phyloP scores from a whole-genome alignment of 225 moss, liverwort and hornwort genomes.

The Marchantia polymorpha region DNA sequence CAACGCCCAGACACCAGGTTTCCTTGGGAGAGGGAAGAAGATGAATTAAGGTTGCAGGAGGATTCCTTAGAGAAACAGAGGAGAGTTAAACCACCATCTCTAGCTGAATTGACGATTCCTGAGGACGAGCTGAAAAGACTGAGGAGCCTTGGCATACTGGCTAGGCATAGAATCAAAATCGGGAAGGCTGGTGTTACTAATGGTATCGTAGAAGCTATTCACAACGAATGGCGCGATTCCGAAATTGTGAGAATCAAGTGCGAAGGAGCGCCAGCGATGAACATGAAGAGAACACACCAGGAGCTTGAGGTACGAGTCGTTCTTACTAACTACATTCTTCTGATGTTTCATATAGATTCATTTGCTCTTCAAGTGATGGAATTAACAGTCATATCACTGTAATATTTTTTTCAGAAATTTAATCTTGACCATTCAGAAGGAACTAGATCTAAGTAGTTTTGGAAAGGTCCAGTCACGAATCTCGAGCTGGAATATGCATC shows the following conservation, averaged over 20 bases:
- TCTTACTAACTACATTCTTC: neutral
- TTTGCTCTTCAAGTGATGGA: too few relatives aligned
- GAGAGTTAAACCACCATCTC: slow-evolving; percentile 75
- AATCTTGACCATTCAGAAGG: too few relatives aligned
- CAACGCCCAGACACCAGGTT: slow-evolving; percentile 49
- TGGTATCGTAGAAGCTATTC: slow-evolving; percentile 78
- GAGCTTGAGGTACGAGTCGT: slow-evolving; percentile 65
- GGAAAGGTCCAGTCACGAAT: too few relatives aligned
- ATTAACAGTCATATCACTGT: too few relatives aligned
- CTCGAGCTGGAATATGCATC: too few relatives aligned
- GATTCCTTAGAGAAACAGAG: slow-evolving; percentile 41
- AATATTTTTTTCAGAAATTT: too few relatives aligned
- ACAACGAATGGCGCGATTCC: slow-evolving; percentile 76
- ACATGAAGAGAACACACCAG: slow-evolving; percentile 87
- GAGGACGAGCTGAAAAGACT: slow-evolving; percentile 85
- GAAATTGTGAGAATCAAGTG: slow-evolving; percentile 85
- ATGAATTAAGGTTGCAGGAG: slow-evolving; percentile 27
- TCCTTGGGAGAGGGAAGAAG: slow-evolving; percentile 80
- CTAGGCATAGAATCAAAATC: slow-evolving; percentile 74
- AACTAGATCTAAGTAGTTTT: too few relatives aligned
- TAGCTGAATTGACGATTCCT: slow-evolving; percentile 92
- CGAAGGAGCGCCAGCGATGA: slow-evolving; percentile 74
- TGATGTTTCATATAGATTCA: too few relatives aligned
- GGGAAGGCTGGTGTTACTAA: slow-evolving; percentile 84
- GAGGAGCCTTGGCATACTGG: slow-evolving; percentile 73